These are phyloP conservation scores for Trifolium dubium DNA, from an alignment of 306 rosid genomes.

Conservation along the genomic window DNA sequence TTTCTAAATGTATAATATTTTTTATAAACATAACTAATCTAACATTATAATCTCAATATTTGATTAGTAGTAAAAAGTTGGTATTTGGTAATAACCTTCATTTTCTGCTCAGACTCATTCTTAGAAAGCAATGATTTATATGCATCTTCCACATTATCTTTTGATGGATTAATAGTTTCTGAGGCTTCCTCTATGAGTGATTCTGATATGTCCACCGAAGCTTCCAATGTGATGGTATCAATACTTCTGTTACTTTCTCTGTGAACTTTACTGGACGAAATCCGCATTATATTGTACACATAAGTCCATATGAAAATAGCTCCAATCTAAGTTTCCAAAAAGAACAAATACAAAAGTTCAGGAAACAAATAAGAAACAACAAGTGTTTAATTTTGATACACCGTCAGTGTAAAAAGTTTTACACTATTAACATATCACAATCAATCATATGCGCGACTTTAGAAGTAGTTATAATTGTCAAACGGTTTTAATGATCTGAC, in stretches of 20 bases:
- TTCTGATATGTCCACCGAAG: constrained; percentile 39
- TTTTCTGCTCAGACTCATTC: constrained; percentile 37
- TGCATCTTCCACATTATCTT: constrained; percentile 43
- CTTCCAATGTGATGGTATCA: constrained; percentile 32
- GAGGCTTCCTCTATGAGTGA: constrained; percentile 32
- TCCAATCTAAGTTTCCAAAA: constrained; percentile 61
- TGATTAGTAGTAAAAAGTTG: constrained; percentile 21
- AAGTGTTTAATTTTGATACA: background rate
- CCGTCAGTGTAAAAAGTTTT: background rate
- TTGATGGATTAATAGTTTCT: constrained; percentile 45
- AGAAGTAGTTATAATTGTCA: background rate
- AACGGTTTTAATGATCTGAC: background rate
- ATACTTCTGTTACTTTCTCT: constrained; percentile 32
- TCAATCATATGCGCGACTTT: background rate
- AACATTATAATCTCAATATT: background rate
- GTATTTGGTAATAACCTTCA: constrained; percentile 48
- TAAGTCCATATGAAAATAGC: constrained; percentile 75
- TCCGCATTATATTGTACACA: constrained; percentile 77
- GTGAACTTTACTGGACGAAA: constrained; percentile 50
- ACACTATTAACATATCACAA: background rate
- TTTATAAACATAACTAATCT: background rate
- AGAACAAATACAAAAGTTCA: constrained; percentile 10
- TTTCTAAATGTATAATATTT: background rate
- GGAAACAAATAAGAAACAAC: constrained; percentile 4
- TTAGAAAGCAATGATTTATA: constrained; percentile 45